Conservation (phyloP, 78 protist genomes). For the Polysphondylium violaceum region DNA sequence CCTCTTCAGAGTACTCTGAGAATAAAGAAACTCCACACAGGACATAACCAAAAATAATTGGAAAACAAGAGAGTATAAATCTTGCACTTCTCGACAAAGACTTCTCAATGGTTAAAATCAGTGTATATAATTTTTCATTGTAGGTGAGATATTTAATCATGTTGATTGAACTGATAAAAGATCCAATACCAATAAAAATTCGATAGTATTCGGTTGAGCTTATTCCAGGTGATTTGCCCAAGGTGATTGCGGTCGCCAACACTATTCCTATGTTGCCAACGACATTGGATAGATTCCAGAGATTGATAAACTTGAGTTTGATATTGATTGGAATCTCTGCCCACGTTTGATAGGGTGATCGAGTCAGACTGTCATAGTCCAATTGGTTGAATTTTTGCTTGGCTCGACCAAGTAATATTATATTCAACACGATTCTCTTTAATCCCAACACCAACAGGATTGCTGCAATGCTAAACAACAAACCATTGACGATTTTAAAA, state of each 20-base stretch:
- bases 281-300: slow-evolving; percentile 1
- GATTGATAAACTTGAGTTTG: background rate
- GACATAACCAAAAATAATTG: slow-evolving; percentile 4
- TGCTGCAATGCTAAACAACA: background rate
- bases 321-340: background rate
- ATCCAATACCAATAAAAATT: slow-evolving; percentile 14
- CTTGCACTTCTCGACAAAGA: background rate
- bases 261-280: slow-evolving; percentile 2
- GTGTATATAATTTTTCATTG: slow-evolving; percentile 6
- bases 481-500: background rate
- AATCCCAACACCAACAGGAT: background rate
- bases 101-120: slow-evolving; percentile 7
- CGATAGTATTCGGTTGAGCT: background rate
- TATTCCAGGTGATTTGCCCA: slow-evolving; percentile 1
- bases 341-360: background rate
- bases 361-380: background rate
- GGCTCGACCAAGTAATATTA: background rate
- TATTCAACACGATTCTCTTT: background rate
- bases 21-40: slow-evolving; percentile 12
- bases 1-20: slow-evolving; percentile 18
- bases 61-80: slow-evolving; percentile 20
- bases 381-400: background rate
- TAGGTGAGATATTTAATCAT: slow-evolving; percentile 20
- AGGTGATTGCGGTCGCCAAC: background rate
- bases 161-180: background rate